phyloP scores from a whole-genome alignment of 164 flowering plant species.

The Euptelea pleiosperma region DNA sequence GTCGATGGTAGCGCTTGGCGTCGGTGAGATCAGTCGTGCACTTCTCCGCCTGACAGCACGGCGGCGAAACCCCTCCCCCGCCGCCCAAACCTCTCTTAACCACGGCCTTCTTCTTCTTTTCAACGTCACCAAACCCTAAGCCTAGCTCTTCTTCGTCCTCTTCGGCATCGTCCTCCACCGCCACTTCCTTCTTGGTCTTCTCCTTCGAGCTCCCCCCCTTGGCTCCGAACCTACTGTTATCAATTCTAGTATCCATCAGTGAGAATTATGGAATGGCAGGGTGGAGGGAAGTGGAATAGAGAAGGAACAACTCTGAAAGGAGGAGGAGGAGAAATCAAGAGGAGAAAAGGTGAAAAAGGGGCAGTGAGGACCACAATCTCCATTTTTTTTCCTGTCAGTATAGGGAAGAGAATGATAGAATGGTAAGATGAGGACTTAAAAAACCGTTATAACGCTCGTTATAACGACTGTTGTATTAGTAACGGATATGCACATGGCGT shows the following conservation, averaged over 20 bases:
- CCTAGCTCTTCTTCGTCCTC: conserved; percentile 34
- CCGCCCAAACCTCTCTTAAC: background rate
- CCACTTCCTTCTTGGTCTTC: conserved; percentile 26
- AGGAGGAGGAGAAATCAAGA: background rate
- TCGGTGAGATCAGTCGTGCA: conserved; percentile 52
- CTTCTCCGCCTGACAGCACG: conserved; percentile 60
- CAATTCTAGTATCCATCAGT: background rate
- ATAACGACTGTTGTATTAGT: too few relatives aligned
- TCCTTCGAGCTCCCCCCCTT: conserved; percentile 27
- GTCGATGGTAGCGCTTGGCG: conserved; percentile 59
- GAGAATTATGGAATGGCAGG: background rate
- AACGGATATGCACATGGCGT: too few relatives aligned
- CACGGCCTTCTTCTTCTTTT: conserved; percentile 28
- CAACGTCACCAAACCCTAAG: conserved; percentile 18
- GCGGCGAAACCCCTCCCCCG: conserved; percentile 21
- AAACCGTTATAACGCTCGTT: conserved; percentile 1
- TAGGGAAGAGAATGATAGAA: background rate
- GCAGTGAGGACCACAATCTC: conserved; percentile 9
- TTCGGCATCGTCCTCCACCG: conserved; percentile 25
- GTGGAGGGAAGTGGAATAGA: background rate
- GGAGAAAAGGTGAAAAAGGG: background rate
- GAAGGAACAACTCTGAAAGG: background rate
- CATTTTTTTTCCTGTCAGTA: conserved; percentile 7
- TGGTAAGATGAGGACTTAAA: background rate
- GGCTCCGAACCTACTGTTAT: too few relatives aligned